phyloP scores from a whole-genome alignment of 2,329 filamentous ascomycete species.

The Ophiostoma piceae region DNA sequence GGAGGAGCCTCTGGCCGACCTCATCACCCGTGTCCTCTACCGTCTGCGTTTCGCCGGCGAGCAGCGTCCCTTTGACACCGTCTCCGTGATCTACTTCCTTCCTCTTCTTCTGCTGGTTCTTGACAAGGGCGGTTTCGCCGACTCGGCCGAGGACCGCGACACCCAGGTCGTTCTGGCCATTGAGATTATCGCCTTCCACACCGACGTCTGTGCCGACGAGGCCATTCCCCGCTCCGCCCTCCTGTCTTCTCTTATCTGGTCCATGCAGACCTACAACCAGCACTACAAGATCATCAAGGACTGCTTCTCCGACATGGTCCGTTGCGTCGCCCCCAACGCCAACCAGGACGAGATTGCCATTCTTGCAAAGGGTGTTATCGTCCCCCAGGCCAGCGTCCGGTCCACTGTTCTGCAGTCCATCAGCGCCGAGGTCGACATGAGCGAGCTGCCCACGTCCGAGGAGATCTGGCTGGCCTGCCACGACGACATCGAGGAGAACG shows the following conservation, averaged over 20 bases:
- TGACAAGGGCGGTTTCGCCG: slow-evolving; percentile 69
- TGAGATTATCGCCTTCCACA: slow-evolving; percentile 86
- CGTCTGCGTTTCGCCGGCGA: slow-evolving; percentile 84
- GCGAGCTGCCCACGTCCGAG: slow-evolving; percentile 76
- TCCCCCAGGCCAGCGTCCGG: slow-evolving; percentile 72
- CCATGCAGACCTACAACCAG: slow-evolving; percentile 84
- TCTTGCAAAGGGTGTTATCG: slow-evolving; percentile 72
- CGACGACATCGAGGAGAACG: slow-evolving; percentile 84
- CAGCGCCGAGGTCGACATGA: slow-evolving; percentile 85
- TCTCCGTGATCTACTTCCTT: slow-evolving; percentile 81
- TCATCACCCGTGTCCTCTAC: slow-evolving; percentile 85
- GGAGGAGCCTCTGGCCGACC: slow-evolving; percentile 73
- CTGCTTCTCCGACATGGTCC: slow-evolving; percentile 78
- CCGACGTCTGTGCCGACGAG: slow-evolving; percentile 68
- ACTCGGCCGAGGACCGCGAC: slow-evolving; percentile 70
- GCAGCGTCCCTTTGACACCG: slow-evolving; percentile 85
- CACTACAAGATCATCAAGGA: slow-evolving; percentile 96
- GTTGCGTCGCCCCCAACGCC: slow-evolving; percentile 80
- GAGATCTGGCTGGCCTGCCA: slow-evolving; percentile 93
- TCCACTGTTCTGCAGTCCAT: slow-evolving; percentile 84
- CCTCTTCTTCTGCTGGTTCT: slow-evolving; percentile 77
- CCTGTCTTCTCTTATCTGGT: slow-evolving; percentile 63
- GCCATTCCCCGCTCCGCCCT: slow-evolving; percentile 72
- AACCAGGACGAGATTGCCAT: slow-evolving; percentile 64
- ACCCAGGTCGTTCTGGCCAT: slow-evolving; percentile 84